Evolutionary conservation across 768 basidiomycete species (phyloP).

Genomic region (Suillus discolor): DNA sequence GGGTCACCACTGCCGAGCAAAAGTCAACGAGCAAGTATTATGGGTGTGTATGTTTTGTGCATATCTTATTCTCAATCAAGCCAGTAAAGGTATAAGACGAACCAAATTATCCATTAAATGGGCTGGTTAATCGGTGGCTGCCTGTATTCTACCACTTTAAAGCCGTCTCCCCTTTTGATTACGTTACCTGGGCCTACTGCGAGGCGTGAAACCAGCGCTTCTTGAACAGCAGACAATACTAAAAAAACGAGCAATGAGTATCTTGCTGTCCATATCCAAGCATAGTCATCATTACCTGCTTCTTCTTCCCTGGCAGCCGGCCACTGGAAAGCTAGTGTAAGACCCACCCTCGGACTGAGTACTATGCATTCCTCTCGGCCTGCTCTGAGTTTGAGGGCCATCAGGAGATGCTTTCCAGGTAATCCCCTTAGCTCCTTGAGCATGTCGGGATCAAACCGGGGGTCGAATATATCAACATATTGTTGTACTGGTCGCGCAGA

Average conservation of each 20-base stretch:
- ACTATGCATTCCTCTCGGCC: background rate
- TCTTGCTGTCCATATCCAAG: background rate
- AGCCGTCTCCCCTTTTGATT: background rate
- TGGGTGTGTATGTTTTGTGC: background rate
- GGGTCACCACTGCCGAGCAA: background rate
- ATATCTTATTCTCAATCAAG: background rate
- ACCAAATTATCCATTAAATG: background rate
- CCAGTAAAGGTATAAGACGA: background rate
- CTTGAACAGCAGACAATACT: conserved; percentile 4
- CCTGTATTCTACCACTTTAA: background rate
- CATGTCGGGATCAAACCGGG: background rate
- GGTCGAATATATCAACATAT: background rate
- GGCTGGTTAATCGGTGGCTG: background rate
- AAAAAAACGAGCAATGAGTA: background rate
- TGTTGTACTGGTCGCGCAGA: conserved; percentile 5
- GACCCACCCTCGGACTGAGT: conserved; percentile 2
- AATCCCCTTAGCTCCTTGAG: conserved; percentile 1
- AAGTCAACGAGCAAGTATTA: background rate
- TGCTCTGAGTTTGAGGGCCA: conserved; percentile 4
- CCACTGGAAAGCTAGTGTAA: conserved; percentile 7
- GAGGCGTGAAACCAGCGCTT: background rate
- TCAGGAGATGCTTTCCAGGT: background rate
- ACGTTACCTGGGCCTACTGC: background rate
- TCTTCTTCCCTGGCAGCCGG: background rate
- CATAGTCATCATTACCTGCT: background rate